These are phyloP conservation scores for Lolium perenne DNA, from an alignment of 176 grass and related monocot species.

Conservation along the genomic window DNA sequence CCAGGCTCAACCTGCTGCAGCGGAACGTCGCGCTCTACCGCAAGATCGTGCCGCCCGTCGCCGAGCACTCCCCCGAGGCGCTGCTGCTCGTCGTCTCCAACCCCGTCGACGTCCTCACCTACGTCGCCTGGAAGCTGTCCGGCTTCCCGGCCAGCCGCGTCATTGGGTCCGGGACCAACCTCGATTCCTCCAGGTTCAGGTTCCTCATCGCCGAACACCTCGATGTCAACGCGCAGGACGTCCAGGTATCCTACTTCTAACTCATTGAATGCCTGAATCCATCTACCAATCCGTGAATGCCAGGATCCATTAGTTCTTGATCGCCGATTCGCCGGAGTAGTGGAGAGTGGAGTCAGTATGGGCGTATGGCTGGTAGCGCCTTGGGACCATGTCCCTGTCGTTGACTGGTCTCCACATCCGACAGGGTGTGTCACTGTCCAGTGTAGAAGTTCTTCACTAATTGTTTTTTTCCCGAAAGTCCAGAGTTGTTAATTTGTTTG, in stretches of 20 bases:
- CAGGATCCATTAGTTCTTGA: too few relatives aligned
- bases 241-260: conserved; percentile 48
- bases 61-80: neutral
- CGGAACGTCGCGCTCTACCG: neutral
- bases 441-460: conserved; percentile 42
- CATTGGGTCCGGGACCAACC: neutral
- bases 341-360: neutral
- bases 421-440: neutral
- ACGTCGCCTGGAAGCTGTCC: conserved; percentile 1
- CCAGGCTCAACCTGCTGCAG: neutral
- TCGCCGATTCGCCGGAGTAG: neutral
- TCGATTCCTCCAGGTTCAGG: neutral
- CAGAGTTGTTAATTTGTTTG: neutral
- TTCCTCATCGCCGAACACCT: neutral
- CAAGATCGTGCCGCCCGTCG: neutral
- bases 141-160: neutral
- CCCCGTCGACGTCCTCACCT: neutral
- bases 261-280: too few relatives aligned
- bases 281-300: too few relatives aligned
- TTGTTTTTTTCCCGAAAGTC: conserved; percentile 47
- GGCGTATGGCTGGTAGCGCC: too few relatives aligned
- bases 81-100: neutral
- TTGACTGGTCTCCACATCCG: neutral
- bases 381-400: neutral
- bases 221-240: conserved; percentile 5